Percentiles rank a stretch among this genome's conserved stretches.
These are phyloP conservation scores for Penicillium sp. DNA, from an alignment of 2,329 filamentous ascomycete genomes.

Conservation along the genomic window DNA sequence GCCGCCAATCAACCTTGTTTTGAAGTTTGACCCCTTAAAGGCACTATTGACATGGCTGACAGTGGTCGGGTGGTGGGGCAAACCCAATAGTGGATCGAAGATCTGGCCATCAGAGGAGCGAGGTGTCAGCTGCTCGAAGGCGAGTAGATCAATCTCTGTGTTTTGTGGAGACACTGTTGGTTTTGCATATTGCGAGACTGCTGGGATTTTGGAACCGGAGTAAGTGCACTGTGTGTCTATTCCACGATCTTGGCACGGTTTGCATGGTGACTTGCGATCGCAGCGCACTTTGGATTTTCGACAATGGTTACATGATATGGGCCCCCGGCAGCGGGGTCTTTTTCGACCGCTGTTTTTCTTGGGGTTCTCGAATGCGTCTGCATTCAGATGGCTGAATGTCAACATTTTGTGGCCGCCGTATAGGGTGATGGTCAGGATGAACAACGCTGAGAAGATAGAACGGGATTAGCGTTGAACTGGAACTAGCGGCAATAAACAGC, in stretches of 20 bases:
- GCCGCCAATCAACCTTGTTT: not conserved
- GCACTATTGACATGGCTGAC: not conserved
- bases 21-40: not conserved
- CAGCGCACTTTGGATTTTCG: conserved; percentile 5
- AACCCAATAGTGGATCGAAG: not conserved
- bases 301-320: conserved; percentile 1
- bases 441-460: not conserved
- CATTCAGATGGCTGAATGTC: not conserved
- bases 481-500: not conserved
- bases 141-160: not conserved
- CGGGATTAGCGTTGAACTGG: not conserved
- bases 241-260: conserved; percentile 6
- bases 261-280: conserved; percentile 9
- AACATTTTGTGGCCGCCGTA: not conserved
- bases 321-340: not conserved
- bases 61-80: not conserved
- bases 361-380: conserved; percentile 1
- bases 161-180: not conserved
- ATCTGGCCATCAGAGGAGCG: not conserved
- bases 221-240: not conserved
- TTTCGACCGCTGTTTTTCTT: conserved; percentile 8
- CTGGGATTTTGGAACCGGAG: not conserved
- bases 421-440: not conserved
- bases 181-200: not conserved
- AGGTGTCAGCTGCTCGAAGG: not conserved